Conservation (phyloP, 176 grass and related monocot species). For the Metroxylon sagu region DNA sequence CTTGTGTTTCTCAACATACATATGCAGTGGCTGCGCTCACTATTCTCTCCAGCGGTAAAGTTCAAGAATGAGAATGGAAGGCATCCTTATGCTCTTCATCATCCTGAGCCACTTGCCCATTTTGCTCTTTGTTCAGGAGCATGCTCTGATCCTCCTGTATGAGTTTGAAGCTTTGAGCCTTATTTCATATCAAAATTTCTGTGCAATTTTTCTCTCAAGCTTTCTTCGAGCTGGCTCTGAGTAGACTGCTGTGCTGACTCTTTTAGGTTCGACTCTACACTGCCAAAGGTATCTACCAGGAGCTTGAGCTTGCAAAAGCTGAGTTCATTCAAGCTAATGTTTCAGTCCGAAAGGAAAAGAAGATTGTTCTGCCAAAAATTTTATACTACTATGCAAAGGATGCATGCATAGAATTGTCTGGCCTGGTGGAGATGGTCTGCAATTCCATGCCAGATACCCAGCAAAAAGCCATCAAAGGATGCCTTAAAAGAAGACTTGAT, state of each 20-base stretch:
- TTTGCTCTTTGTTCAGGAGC: slow-evolving; percentile 90
- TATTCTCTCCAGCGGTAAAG: slow-evolving; percentile 47
- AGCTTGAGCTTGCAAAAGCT: slow-evolving; percentile 58
- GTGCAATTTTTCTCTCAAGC: neutral
- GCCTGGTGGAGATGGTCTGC: slow-evolving; percentile 60
- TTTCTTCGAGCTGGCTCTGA: neutral
- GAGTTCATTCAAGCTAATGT: slow-evolving; percentile 79
- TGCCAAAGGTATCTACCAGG: slow-evolving; percentile 52
- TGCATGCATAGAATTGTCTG: slow-evolving; percentile 46
- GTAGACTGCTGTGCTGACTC: too few species aligned
- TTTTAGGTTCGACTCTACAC: slow-evolving; percentile 67
- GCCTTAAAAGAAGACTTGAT: slow-evolving; percentile 48
- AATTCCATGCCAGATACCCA: slow-evolving; percentile 59
- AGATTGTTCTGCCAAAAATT: slow-evolving; percentile 72
- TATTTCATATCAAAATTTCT: neutral
- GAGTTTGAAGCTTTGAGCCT: neutral
- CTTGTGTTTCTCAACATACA: slow-evolving; percentile 5
- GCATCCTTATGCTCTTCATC: slow-evolving; percentile 53
- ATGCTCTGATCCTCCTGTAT: slow-evolving; percentile 86
- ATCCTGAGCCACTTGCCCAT: slow-evolving; percentile 63
- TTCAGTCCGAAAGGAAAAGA: slow-evolving; percentile 43
- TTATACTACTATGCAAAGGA: slow-evolving; percentile 76
- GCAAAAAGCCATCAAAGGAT: slow-evolving; percentile 47
- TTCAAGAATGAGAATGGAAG: slow-evolving; percentile 35
- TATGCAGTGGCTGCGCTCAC: slow-evolving; percentile 44